Conservation (phyloP, 306 rosid genomes). For the Corylus heterophylla region DNA sequence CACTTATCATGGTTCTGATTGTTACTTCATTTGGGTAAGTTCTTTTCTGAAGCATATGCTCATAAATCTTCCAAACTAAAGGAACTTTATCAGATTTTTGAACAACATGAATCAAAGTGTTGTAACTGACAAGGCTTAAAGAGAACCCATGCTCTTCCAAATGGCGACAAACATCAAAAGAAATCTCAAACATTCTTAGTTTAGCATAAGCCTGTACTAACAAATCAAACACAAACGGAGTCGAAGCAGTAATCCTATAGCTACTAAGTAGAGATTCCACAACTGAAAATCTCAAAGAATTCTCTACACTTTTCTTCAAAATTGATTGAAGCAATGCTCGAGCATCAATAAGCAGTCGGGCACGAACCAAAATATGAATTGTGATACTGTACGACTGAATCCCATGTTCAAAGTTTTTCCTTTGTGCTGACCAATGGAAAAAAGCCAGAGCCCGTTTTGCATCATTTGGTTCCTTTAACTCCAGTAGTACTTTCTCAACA, state of each 20-base stretch:
- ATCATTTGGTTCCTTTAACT: constrained; percentile 55
- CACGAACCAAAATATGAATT: constrained; percentile 55
- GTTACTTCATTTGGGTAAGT: constrained; percentile 53
- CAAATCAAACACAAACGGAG: constrained; percentile 61
- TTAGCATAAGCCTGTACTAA: constrained; percentile 63
- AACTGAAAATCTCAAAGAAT: constrained; percentile 28
- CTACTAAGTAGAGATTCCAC: constrained; percentile 53
- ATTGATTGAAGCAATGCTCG: constrained; percentile 60
- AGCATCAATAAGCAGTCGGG: constrained; percentile 57
- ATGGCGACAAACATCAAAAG: constrained; percentile 52
- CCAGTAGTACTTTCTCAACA: constrained; percentile 47
- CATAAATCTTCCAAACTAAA: constrained; percentile 69
- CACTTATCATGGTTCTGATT: constrained; percentile 52
- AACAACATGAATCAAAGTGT: constrained; percentile 54
- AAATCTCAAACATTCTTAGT: constrained; percentile 43
- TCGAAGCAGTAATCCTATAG: constrained; percentile 42
- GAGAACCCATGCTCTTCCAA: constrained; percentile 50
- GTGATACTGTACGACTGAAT: constrained; percentile 49
- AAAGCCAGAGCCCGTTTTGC: constrained; percentile 70
- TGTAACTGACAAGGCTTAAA: constrained; percentile 55
- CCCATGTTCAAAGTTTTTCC: constrained; percentile 47
- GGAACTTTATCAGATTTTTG: constrained; percentile 42
- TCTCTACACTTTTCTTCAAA: constrained; percentile 25
- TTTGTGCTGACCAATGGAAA: constrained; percentile 73
- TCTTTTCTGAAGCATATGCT: constrained; percentile 62